These are phyloP conservation scores for Ustanciosporium gigantosporum DNA, from an alignment of 1,284 basidiomycete species.

Conservation along the genomic window DNA sequence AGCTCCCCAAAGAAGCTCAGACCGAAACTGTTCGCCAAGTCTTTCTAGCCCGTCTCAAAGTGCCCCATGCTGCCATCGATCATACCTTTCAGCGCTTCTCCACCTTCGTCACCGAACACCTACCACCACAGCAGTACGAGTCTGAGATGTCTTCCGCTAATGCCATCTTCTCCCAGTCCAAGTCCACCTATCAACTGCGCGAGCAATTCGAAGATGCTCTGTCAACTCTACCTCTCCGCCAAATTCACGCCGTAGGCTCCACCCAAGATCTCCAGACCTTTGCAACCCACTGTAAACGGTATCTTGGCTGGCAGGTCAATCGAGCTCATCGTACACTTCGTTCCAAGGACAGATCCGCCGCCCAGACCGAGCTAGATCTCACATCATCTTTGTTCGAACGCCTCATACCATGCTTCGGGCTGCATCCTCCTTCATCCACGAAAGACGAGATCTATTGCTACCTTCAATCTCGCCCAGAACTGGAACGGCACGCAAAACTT, in stretches of 20 bases:
- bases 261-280: slow-evolving; percentile 12
- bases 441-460: slow-evolving; percentile 22
- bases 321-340: slow-evolving; percentile 15
- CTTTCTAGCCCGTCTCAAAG: slow-evolving; percentile 42
- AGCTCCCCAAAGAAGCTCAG: slow-evolving; percentile 11
- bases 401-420: slow-evolving; percentile 20
- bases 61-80: slow-evolving; percentile 41
- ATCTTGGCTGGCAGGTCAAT: slow-evolving; percentile 35
- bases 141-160: slow-evolving; percentile 44
- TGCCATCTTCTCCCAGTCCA: slow-evolving; percentile 21
- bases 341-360: slow-evolving; percentile 29
- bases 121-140: slow-evolving; percentile 50
- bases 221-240: not conserved
- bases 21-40: slow-evolving; percentile 37
- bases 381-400: slow-evolving; percentile 25
- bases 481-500: slow-evolving; percentile 7
- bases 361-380: slow-evolving; percentile 18
- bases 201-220: slow-evolving; percentile 42
- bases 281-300: slow-evolving; percentile 26
- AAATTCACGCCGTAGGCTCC: slow-evolving; percentile 3
- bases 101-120: slow-evolving; percentile 40
- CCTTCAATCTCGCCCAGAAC: slow-evolving; percentile 11
- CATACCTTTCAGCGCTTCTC: slow-evolving; percentile 48
- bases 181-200: slow-evolving; percentile 9
- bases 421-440: slow-evolving; percentile 20